phyloP scores from a whole-genome alignment of 352 stramenopile species.

The Globisporangium abappressorium region DNA sequence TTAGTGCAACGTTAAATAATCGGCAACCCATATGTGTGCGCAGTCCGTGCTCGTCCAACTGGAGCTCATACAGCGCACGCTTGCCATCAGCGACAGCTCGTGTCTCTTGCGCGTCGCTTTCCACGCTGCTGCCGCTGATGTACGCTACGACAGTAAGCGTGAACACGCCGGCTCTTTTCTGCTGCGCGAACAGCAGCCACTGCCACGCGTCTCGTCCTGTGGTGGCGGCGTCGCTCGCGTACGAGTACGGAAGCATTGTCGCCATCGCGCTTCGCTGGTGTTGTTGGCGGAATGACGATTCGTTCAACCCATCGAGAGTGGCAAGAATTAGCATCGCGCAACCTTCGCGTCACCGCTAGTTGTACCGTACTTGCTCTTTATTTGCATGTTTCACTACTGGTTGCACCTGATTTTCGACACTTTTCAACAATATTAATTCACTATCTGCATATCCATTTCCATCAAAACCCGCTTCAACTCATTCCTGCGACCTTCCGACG shows the following conservation, averaged over 20 bases:
- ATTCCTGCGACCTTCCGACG: constrained; percentile 7
- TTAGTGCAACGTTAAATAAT: too few species aligned
- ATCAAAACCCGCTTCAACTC: neutral
- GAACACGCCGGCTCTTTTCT: constrained; percentile 16
- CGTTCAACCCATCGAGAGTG: neutral
- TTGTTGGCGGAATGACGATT: neutral
- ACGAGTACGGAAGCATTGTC: constrained; percentile 26
- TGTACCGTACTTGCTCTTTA: neutral
- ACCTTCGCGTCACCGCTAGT: neutral
- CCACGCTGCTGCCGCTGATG: neutral
- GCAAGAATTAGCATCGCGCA: neutral
- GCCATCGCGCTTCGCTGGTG: neutral
- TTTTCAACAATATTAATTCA: neutral
- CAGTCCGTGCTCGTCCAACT: constrained; percentile 18
- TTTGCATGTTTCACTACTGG: neutral
- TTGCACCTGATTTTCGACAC: neutral
- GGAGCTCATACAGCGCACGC: constrained; percentile 33
- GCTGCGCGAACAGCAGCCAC: constrained; percentile 51
- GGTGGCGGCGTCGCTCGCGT: constrained; percentile 22
- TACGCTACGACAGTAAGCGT: constrained; percentile 35
- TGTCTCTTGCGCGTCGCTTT: neutral
- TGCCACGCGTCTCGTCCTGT: constrained; percentile 19
- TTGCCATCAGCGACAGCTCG: neutral
- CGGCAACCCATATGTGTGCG: neutral
- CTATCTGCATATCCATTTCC: neutral